Evolutionary conservation across 1,139 yeast genomes (phyloP), one percentile per base, ranked within the genome.

Genomic region (Meyerozyma guilliermondii): DNA sequence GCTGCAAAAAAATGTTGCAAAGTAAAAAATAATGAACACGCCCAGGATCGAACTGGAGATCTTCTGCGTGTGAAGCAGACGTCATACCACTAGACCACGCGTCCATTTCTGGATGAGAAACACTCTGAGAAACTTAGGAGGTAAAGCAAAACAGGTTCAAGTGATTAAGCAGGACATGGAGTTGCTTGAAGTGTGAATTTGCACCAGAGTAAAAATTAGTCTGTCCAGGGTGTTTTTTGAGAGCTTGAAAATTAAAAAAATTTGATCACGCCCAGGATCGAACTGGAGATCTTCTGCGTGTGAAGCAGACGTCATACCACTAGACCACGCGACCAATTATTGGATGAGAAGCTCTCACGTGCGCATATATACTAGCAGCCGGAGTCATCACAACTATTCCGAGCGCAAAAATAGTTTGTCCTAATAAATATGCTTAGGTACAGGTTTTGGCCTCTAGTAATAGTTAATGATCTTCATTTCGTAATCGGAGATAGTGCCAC

Each of bases 251-350:
- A n/a, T n/a, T n/a, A 41, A 44, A 40, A 38, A 40, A 34, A 35
- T 27, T 10, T 45, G 53, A 46, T 42, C 46, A 49, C 39, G 53
- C 53, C 53, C 53, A 47, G 53, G 53, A 50, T 50, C 53, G 53
- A 50, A 50, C 53, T 47, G 53, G 53, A 51, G 53, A 50, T 51
- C 38, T 45, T 50, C 49, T 50, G 53, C 53, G 53, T 50, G 53
- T 50, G 46, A 50, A 50, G 53, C 53, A 50, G 49, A 50, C 47
- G 53, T 50, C 53, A 50, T 50, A 50, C 53, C 39, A 50, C 53
- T 50, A 50, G 53, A 50, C 53, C 53, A 50, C 53, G 46, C 49
- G 46, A 45, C 51, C 52, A 35, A 18, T 34, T 35, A n/a, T 29
- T 29, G 14, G n/a, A 7, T 8, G 3, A 13, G 16, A 29, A 26